These are phyloP conservation scores for Leptographium procerum DNA, from an alignment of 2,329 filamentous ascomycete species.

Conservation along the genomic window DNA sequence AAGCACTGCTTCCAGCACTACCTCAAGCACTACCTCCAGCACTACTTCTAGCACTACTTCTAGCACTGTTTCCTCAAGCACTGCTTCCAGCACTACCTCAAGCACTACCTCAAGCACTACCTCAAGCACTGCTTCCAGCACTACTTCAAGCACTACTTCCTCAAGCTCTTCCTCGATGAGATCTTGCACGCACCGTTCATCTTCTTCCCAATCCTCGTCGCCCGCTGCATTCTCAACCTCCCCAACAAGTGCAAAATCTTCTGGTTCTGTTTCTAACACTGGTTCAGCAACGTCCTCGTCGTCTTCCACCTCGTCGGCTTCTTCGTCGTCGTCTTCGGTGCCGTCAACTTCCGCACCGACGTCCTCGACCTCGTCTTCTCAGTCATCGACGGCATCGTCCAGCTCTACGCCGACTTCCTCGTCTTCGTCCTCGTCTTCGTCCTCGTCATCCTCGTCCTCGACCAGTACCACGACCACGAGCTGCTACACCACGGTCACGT, in stretches of 20 bases:
- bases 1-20: too few relatives aligned
- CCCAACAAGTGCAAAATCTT: neutral
- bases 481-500: neutral
- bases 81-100: neutral
- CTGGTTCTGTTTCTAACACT: neutral
- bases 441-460: neutral
- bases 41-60: neutral
- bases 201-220: neutral
- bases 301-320: neutral
- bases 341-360: neutral
- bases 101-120: neutral
- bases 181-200: neutral
- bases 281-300: neutral
- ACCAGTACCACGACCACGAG: neutral
- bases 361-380: neutral
- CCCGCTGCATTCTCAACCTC: neutral
- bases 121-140: neutral
- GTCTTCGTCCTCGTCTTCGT: neutral
- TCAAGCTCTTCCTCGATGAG: neutral
- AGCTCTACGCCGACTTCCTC: neutral
- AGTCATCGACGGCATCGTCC: neutral
- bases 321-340: neutral
- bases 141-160: neutral
- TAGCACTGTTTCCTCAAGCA: neutral
- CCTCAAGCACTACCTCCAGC: neutral